Conservation (phyloP, 441 rosid species). For the Arabidopsis lyrata region DNA sequence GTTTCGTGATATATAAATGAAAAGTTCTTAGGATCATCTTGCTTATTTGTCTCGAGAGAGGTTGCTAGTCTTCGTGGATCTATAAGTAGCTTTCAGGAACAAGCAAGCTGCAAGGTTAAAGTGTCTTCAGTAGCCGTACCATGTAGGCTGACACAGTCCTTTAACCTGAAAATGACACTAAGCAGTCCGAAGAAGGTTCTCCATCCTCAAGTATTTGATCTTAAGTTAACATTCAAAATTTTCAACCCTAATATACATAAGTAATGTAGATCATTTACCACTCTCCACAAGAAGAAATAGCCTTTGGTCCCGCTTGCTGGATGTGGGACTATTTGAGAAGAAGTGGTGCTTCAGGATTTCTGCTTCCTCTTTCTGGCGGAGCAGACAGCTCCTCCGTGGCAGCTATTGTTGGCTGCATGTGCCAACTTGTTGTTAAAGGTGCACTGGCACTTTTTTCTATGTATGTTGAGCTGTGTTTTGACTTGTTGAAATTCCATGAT, state of each 20-base stretch:
- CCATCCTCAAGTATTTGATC: conserved; percentile 6
- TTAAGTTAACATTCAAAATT: neutral
- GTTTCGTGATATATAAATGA: conserved; percentile 9
- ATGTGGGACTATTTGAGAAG: conserved; percentile 97
- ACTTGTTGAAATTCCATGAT: conserved; percentile 15
- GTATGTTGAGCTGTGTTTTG: conserved; percentile 6
- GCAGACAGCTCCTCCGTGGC: conserved; percentile 99
- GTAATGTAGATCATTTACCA: conserved; percentile 76
- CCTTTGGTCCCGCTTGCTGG: conserved; percentile 98
- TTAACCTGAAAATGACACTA: conserved; percentile 71
- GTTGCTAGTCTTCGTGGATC: conserved; percentile 96
- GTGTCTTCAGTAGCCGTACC: conserved; percentile 75
- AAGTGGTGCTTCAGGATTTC: conserved; percentile 97
- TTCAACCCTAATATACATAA: neutral
- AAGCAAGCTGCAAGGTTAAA: conserved; percentile 85
- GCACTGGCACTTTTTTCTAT: neutral
- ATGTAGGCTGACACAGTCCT: conserved; percentile 70
- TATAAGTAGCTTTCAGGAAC: conserved; percentile 96
- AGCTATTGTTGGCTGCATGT: conserved; percentile 99
- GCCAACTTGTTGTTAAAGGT: conserved; percentile 98
- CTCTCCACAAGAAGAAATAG: conserved; percentile 96
- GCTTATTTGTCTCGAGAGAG: conserved; percentile 57
- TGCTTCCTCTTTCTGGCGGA: conserved; percentile 99
- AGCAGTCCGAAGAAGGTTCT: conserved; percentile 80
- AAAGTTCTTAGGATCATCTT: neutral